Evolutionary conservation across 257 asterid species (phyloP), one percentile per base, ranked within the genome.

Genomic region (Anisodus tanguticus): DNA sequence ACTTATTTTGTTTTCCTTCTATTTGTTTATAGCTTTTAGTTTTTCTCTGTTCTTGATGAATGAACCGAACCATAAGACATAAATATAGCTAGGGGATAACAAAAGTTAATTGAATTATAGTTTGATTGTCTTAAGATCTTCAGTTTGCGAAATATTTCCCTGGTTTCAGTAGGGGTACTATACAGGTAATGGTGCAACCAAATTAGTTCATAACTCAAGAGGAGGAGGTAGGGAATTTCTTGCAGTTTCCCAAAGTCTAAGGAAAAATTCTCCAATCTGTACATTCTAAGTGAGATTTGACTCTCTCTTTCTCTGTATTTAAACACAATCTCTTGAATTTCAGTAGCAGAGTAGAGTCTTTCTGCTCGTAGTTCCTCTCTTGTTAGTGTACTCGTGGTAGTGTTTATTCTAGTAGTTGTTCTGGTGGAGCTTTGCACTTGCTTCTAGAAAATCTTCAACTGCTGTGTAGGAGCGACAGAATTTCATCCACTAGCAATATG

Each of bases 371-470:
- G 35, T 31, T 31, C 35, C 35, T 31, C 35, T 31, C 35, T 31
- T 31, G 35, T 31, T 31, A 31, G 35, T 31, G 35, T 31, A 31
- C 35, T 31, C 35, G 35, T 31, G 35, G 35, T 31, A 26, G 8
- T 69, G 10, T 19, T 53, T 12, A 16, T 69, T 69, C 78, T 39
- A 69, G 77, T 69, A 39, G 77, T 74, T 74, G 81, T 1, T 7
- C 81, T 74, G 45, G 49, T 49, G 62, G 81, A 47, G 60, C 19
- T 74, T 22, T 74, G 80, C 60, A 74, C 43, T 74, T 22, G 17
- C 80, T 74, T 47, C 43, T 43, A 74, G 62, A 74, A 74, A 49
- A 49, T 22, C 13, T 9, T 49, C 80, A 74, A 49, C n/a, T 49
- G 81, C 41, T 74, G 2, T 31, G 45, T 74, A 3, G 81, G 22